Conservation (phyloP, 208 protist genomes). For the Leishmania arabica region DNA sequence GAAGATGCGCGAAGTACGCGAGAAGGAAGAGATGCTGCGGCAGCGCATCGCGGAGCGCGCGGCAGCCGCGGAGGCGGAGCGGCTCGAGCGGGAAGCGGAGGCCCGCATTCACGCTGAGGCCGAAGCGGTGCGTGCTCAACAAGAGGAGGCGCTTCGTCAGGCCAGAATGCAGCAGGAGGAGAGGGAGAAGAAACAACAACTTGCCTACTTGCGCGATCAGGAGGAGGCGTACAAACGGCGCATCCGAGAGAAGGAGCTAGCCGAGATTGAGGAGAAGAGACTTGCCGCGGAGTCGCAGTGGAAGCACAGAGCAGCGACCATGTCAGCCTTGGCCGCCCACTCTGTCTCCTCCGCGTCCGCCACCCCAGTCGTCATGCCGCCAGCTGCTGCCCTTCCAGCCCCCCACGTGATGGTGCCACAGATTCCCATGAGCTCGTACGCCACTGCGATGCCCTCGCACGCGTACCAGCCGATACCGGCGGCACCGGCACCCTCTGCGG, state of each 20-base stretch:
- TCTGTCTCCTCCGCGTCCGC: slow-evolving; percentile 2
- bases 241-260: slow-evolving; percentile 54
- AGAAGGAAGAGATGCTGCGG: slow-evolving; percentile 76
- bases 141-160: slow-evolving; percentile 45
- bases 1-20: slow-evolving; percentile 51
- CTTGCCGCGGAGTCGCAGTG: slow-evolving; percentile 29
- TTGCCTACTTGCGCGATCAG: slow-evolving; percentile 51
- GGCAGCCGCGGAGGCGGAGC: slow-evolving; percentile 22
- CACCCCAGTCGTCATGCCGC: not conserved
- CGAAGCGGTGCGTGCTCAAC: slow-evolving; percentile 27
- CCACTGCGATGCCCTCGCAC: not conserved
- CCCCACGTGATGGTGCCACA: not conserved
- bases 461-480: slow-evolving; percentile 13
- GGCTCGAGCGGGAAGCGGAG: slow-evolving; percentile 16
- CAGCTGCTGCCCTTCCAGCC: not conserved
- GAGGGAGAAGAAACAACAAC: slow-evolving; percentile 41
- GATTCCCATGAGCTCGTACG: not conserved
- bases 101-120: slow-evolving; percentile 33
- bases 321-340: not conserved
- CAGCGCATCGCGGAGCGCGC: slow-evolving; percentile 50
- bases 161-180: slow-evolving; percentile 29
- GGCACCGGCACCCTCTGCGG: slow-evolving; percentile 4
- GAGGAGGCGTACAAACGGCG: slow-evolving; percentile 57
- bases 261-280: slow-evolving; percentile 34
- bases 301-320: slow-evolving; percentile 7